Conservation (phyloP, 192 early-diverging fungal genomes). For the Obelidium mucronatum region DNA sequence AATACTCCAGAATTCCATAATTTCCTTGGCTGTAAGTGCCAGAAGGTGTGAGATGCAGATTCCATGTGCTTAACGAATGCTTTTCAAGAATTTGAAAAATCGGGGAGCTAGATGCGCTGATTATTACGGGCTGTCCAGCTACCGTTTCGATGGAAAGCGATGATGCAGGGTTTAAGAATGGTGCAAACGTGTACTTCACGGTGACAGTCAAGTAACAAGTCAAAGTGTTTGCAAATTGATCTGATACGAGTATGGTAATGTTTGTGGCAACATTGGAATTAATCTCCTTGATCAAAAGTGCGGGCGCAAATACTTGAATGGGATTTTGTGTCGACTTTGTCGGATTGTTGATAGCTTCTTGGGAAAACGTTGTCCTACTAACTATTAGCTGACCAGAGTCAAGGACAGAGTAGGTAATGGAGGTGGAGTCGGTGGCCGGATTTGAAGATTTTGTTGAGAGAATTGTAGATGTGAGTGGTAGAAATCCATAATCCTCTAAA, state of each 20-base stretch:
- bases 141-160: conserved; percentile 7
- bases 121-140: conserved; percentile 12
- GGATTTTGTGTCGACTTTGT: background rate
- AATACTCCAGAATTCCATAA: conserved; percentile 26
- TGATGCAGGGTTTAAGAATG: conserved; percentile 12
- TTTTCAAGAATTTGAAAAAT: conserved; percentile 20
- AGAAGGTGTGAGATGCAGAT: conserved; percentile 22
- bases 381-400: background rate
- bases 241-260: background rate
- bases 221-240: conserved; percentile 8
- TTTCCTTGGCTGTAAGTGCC: conserved; percentile 21
- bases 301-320: background rate
- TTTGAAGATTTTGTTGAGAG: conserved; percentile 17
- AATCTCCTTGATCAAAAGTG: background rate
- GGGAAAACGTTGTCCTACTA: background rate
- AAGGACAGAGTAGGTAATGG: conserved; percentile 4
- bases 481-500: conserved; percentile 24
- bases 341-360: conserved; percentile 18
- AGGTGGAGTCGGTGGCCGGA: background rate
- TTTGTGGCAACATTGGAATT: background rate
- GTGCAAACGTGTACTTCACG: conserved; percentile 31
- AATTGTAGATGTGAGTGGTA: conserved; percentile 11
- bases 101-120: background rate
- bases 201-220: conserved; percentile 25
- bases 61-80: conserved; percentile 34